These are phyloP conservation scores for Chlorella sorokiniana DNA, from an alignment of 139 green algal species.

Conservation along the genomic window DNA sequence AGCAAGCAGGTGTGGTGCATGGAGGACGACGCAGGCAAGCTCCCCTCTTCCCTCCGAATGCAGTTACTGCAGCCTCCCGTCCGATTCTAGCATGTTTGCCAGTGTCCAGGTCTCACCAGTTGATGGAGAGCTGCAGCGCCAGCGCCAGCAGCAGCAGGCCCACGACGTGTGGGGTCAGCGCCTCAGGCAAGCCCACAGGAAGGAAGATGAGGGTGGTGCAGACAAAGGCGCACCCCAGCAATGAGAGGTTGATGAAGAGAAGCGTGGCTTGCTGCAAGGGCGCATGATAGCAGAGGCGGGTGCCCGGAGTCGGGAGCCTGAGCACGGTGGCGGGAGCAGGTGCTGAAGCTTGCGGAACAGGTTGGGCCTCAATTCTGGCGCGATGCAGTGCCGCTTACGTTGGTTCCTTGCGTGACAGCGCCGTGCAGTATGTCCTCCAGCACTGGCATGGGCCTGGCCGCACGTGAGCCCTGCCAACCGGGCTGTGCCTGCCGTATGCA, in stretches of 20 bases:
- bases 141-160: constrained; percentile 49
- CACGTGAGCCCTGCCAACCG: not conserved
- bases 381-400: constrained; percentile 23
- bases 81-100: not conserved
- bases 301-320: not conserved
- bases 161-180: constrained; percentile 46
- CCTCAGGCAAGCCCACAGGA: not conserved
- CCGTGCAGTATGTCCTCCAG: constrained; percentile 54
- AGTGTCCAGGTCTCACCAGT: constrained; percentile 45
- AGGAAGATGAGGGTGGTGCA: constrained; percentile 39
- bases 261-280: constrained; percentile 52
- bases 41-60: no score
- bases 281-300: not conserved
- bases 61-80: not conserved
- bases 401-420: constrained; percentile 55
- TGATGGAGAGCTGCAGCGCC: constrained; percentile 48
- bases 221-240: constrained; percentile 45
- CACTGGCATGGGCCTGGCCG: constrained; percentile 2
- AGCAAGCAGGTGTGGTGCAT: not conserved
- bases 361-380: no score
- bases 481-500: no score
- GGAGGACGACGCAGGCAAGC: not conserved
- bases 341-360: no score
- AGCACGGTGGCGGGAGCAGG: not conserved
- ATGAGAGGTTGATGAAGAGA: constrained; percentile 51